A percentile compares a stretch with the other conserved stretches of the same genome.
These are phyloP conservation scores for Rehmannia glutinosa DNA, from an alignment of 257 asterid genomes.

Conservation along the genomic window DNA sequence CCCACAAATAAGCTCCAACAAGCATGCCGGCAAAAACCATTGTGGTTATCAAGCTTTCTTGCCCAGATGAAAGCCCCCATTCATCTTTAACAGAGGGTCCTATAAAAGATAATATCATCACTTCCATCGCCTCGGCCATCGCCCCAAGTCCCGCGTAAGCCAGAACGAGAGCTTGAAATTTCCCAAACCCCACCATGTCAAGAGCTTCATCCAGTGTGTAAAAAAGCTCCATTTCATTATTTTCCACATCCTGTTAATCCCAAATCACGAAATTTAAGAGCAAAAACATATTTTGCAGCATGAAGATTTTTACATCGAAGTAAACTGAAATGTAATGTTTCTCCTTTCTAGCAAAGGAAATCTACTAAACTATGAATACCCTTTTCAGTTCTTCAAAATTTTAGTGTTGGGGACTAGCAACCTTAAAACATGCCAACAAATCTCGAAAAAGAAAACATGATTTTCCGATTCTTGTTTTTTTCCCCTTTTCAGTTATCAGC, in stretches of 20 bases:
- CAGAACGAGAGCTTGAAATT: constrained; percentile 51
- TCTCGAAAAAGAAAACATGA: background rate
- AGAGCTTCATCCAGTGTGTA: constrained; percentile 28
- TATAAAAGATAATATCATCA: constrained; percentile 70
- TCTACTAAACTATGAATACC: background rate
- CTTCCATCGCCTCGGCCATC: constrained; percentile 75
- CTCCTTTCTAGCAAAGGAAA: background rate
- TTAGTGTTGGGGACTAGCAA: background rate
- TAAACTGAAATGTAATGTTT: background rate
- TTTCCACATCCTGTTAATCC: constrained; percentile 23
- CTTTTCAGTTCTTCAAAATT: background rate
- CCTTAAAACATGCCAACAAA: background rate
- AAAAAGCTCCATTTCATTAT: constrained; percentile 12
- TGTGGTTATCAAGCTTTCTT: constrained; percentile 63
- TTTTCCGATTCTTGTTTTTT: background rate
- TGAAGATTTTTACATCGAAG: background rate
- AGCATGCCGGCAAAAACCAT: constrained; percentile 86
- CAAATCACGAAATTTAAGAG: background rate
- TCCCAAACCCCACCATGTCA: constrained; percentile 67
- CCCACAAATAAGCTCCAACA: constrained; percentile 74
- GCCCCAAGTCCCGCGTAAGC: constrained; percentile 76
- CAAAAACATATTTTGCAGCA: background rate
- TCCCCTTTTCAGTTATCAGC: background rate
- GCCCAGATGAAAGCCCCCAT: constrained; percentile 67
- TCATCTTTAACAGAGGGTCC: constrained; percentile 61